Evolutionary conservation across 768 basidiomycete species (phyloP).

Genomic region (Lactarius quietus): DNA sequence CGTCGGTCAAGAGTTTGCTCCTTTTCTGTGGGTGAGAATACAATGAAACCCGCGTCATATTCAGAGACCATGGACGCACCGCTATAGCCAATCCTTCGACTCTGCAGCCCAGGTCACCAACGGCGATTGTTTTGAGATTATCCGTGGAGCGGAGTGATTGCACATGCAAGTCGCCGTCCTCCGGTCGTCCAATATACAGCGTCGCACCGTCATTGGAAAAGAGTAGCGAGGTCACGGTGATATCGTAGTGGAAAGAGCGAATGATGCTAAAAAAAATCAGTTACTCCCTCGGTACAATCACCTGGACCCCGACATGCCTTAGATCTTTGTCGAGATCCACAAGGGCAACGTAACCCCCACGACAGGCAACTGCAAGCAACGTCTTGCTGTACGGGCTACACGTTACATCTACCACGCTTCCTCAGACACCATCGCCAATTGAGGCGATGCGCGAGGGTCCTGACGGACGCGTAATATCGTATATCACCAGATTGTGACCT

Average conservation of each 20-base stretch:
- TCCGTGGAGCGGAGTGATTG: constrained; percentile 64
- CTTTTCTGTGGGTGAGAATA: constrained; percentile 14
- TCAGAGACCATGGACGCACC: constrained; percentile 35
- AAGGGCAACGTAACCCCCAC: constrained; percentile 51
- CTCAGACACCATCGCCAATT: constrained; percentile 42
- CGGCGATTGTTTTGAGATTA: constrained; percentile 50
- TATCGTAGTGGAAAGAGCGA: constrained; percentile 52
- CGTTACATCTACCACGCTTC: constrained; percentile 52
- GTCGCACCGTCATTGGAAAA: constrained; percentile 70
- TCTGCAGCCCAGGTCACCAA: constrained; percentile 46
- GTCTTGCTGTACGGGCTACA: constrained; percentile 78
- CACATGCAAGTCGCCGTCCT: constrained; percentile 57
- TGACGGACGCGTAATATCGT: constrained; percentile 58
- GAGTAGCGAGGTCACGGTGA: constrained; percentile 52
- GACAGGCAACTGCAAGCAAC: constrained; percentile 55
- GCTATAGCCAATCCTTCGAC: constrained; percentile 57
- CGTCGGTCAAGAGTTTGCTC: constrained; percentile 29
- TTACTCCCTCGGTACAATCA: background rate
- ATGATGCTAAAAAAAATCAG: constrained; percentile 45
- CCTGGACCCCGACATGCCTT: constrained; percentile 41
- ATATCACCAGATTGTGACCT: constrained; percentile 53
- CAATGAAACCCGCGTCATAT: background rate
- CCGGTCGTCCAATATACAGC: constrained; percentile 63
- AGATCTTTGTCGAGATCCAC: constrained; percentile 76
- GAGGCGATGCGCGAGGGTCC: constrained; percentile 50